phyloP scores from a whole-genome alignment of 371 early-diverging fungal species.

The Zychaea mexicana region DNA sequence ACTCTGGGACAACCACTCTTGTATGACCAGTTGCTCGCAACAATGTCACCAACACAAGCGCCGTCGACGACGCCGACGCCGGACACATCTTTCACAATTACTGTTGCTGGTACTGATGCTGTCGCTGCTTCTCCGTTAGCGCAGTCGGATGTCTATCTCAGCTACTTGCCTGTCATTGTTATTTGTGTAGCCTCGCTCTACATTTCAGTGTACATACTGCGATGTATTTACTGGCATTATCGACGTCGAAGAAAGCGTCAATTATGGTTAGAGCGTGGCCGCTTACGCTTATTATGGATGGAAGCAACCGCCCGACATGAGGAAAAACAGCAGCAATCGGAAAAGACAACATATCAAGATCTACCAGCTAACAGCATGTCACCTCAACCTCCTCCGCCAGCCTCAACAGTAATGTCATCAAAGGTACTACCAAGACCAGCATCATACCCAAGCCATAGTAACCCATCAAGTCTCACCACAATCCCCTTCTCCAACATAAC shows the following conservation, averaged over 20 bases:
- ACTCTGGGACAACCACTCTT: not conserved
- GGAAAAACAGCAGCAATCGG: not conserved
- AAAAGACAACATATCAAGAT: not conserved
- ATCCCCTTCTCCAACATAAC: not conserved
- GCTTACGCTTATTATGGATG: conserved; percentile 19
- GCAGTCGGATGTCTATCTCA: conserved; percentile 4
- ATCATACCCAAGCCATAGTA: not conserved
- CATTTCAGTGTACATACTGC: conserved; percentile 4
- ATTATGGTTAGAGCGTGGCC: conserved; percentile 15
- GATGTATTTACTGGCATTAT: conserved; percentile 18
- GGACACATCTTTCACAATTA: not conserved
- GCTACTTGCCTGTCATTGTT: conserved; percentile 5
- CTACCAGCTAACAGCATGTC: not conserved
- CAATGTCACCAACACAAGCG: not conserved
- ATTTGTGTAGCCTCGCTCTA: conserved; percentile 12
- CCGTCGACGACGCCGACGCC: conserved; percentile 13
- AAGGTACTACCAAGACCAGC: conserved; percentile 1
- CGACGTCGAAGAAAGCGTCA: conserved; percentile 13
- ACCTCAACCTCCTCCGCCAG: not conserved
- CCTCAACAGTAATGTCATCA: not conserved
- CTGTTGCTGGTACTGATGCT: not conserved
- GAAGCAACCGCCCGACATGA: not conserved
- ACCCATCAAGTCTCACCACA: not conserved
- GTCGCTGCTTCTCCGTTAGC: not conserved
- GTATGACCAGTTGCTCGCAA: conserved; percentile 9